phyloP scores from a whole-genome alignment of 495 filamentous ascomycete species.

The Staphylotrichum tortipilum region DNA sequence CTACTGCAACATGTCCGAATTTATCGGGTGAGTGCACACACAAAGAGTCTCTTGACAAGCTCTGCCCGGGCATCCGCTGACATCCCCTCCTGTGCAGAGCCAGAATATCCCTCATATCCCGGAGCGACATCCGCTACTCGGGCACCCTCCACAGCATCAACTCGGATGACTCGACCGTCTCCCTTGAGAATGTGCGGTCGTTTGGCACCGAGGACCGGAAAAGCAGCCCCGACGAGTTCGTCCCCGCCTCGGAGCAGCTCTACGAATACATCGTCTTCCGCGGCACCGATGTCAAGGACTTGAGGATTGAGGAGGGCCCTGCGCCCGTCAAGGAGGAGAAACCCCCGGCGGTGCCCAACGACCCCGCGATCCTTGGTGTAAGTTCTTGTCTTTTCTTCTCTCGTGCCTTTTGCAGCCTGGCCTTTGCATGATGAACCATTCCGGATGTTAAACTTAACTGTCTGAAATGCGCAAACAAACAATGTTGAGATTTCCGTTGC shows the following conservation, averaged over 20 bases:
- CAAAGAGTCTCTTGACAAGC: not conserved
- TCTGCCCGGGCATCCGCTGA: slow-evolving; percentile 21
- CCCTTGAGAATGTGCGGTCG: slow-evolving; percentile 87
- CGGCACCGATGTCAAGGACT: slow-evolving; percentile 96
- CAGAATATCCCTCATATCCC: slow-evolving; percentile 85
- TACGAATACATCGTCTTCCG: slow-evolving; percentile 99
- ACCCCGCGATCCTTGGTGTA: slow-evolving; percentile 95
- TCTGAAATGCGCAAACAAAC: slow-evolving; percentile 79
- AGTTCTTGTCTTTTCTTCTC: slow-evolving; percentile 37
- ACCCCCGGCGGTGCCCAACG: slow-evolving; percentile 74
- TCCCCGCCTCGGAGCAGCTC: slow-evolving; percentile 68
- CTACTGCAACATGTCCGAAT: slow-evolving; percentile 42
- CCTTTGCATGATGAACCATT: slow-evolving; percentile 64
- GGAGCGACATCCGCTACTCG: slow-evolving; percentile 95
- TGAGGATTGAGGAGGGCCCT: slow-evolving; percentile 76
- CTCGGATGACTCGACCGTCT: slow-evolving; percentile 90
- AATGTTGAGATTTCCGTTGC: slow-evolving; percentile 98
- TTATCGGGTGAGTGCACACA: slow-evolving; percentile 35
- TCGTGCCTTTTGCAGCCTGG: not conserved
- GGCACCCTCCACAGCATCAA: slow-evolving; percentile 96
- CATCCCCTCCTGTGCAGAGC: slow-evolving; percentile 40
- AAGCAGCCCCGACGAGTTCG: slow-evolving; percentile 66
- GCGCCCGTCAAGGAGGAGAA: slow-evolving; percentile 57
- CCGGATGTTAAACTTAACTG: slow-evolving; percentile 73
- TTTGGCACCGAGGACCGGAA: slow-evolving; percentile 88